These are phyloP conservation scores for Plasmodium cynomolgi DNA, from an alignment of 169 alveolate genomes.

Conservation along the genomic window DNA sequence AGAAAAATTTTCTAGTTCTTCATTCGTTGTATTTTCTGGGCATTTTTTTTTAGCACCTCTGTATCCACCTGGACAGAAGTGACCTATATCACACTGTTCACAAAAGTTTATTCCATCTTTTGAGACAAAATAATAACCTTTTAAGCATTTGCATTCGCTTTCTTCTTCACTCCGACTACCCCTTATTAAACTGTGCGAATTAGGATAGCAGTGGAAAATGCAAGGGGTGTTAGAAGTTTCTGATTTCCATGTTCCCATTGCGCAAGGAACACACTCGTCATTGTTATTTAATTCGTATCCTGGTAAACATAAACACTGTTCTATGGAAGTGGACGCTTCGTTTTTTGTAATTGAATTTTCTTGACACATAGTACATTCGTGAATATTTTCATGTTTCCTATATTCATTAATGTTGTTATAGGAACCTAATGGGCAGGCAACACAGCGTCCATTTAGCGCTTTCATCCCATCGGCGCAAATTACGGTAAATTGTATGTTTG, in stretches of 20 bases:
- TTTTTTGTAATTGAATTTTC: conserved; percentile 81
- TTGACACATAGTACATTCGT: conserved; percentile 72
- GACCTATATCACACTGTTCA: conserved; percentile 82
- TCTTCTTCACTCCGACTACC: conserved; percentile 85
- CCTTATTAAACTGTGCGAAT: conserved; percentile 72
- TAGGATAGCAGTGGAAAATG: conserved; percentile 79
- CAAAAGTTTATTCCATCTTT: conserved; percentile 77
- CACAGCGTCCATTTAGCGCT: conserved; percentile 72
- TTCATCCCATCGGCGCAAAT: conserved; percentile 80
- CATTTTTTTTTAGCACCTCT: conserved; percentile 75
- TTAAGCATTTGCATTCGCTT: conserved; percentile 78
- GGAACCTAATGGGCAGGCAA: conserved; percentile 77
- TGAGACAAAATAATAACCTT: conserved; percentile 80
- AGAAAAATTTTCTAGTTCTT: conserved; percentile 18
- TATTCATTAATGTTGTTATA: conserved; percentile 74
- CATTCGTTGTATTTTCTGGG: conserved; percentile 80
- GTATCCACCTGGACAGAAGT: conserved; percentile 82
- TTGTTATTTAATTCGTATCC: conserved; percentile 82
- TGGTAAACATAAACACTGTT: conserved; percentile 85
- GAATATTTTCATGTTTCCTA: conserved; percentile 45
- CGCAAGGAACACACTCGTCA: conserved; percentile 80
- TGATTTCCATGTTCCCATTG: conserved; percentile 84
- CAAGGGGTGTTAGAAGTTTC: conserved; percentile 78
- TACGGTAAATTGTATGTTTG: conserved; percentile 65
- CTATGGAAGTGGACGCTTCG: conserved; percentile 82